Evolutionary conservation across 1,284 basidiomycete species (phyloP).

Genomic region (Limonomyces culmigenus): DNA sequence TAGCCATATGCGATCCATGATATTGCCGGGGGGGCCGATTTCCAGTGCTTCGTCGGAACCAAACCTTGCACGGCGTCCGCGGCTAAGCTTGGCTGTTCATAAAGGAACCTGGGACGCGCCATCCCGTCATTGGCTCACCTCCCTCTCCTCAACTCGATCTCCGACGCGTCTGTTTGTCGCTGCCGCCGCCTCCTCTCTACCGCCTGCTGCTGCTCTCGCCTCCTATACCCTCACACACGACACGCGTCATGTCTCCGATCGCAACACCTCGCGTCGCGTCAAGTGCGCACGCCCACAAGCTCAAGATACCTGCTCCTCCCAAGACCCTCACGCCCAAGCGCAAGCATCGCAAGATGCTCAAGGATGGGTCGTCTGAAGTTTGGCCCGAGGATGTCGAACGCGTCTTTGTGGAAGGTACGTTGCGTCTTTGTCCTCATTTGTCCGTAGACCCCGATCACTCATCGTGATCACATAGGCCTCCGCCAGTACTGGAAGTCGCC

Average conservation of each 20-base stretch:
- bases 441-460: slow-evolving; percentile 4
- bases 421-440: slow-evolving; percentile 2
- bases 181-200: not conserved
- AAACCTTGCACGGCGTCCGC: too few relatives aligned
- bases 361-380: slow-evolving; percentile 64
- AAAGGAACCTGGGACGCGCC: too few relatives aligned
- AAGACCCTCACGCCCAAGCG: slow-evolving; percentile 55
- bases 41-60: too few relatives aligned
- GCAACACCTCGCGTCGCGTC: too few relatives aligned
- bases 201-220: too few relatives aligned
- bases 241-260: too few relatives aligned
- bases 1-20: too few relatives aligned
- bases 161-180: not conserved
- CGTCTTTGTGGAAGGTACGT: slow-evolving; percentile 55
- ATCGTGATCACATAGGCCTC: slow-evolving; percentile 27
- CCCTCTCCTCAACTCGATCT: not conserved
- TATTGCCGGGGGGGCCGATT: too few relatives aligned
- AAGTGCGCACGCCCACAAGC: too few relatives aligned
- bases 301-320: slow-evolving; percentile 12
- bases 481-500: slow-evolving; percentile 62
- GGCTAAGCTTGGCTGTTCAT: too few relatives aligned
- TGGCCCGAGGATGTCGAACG: slow-evolving; percentile 64
- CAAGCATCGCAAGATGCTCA: slow-evolving; percentile 68
- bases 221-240: too few relatives aligned
- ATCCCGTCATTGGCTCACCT: too few relatives aligned